These are phyloP conservation scores for Juncus effusus DNA, from an alignment of 176 grass and related monocot genomes.

Conservation along the genomic window DNA sequence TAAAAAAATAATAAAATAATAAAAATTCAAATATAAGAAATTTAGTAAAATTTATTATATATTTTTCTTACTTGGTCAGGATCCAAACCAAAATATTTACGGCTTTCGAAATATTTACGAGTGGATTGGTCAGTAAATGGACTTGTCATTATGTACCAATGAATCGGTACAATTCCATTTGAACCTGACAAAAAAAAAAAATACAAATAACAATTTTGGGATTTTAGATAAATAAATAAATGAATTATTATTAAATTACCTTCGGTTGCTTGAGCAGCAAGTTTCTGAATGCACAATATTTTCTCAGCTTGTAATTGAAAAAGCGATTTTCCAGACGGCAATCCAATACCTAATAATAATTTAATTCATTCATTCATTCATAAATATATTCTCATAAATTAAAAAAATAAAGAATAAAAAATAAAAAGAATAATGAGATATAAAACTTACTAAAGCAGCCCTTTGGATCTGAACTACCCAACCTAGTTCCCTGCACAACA, in stretches of 20 bases:
- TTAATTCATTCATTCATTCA: not conserved
- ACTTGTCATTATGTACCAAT: slow-evolving; percentile 99
- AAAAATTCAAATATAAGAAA: slow-evolving; percentile 8
- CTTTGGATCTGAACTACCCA: slow-evolving; percentile 91
- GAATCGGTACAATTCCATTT: slow-evolving; percentile 47
- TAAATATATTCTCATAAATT: slow-evolving; percentile 18
- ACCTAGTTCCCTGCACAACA: slow-evolving; percentile 60
- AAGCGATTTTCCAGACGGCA: slow-evolving; percentile 95
- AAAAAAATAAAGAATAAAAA: slow-evolving; percentile 2
- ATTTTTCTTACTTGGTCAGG: slow-evolving; percentile 65
- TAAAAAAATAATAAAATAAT: slow-evolving; percentile 7
- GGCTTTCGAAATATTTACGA: slow-evolving; percentile 79
- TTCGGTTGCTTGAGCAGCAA: slow-evolving; percentile 88
- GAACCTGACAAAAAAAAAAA: slow-evolving; percentile 42
- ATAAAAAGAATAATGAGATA: slow-evolving; percentile 25
- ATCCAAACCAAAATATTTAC: slow-evolving; percentile 95
- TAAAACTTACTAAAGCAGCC: slow-evolving; percentile 94
- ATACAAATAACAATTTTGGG: not conserved
- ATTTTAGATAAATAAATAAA: not conserved
- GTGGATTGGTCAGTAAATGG: slow-evolving; percentile 84
- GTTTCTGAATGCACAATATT: slow-evolving; percentile 84
- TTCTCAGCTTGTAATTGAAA: slow-evolving; percentile 97
- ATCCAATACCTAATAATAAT: slow-evolving; percentile 55
- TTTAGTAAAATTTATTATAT: not conserved
- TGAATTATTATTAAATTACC: slow-evolving; percentile 32